Conservation (phyloP, 371 early-diverging fungal genomes). For the Entomophthora muscae region DNA sequence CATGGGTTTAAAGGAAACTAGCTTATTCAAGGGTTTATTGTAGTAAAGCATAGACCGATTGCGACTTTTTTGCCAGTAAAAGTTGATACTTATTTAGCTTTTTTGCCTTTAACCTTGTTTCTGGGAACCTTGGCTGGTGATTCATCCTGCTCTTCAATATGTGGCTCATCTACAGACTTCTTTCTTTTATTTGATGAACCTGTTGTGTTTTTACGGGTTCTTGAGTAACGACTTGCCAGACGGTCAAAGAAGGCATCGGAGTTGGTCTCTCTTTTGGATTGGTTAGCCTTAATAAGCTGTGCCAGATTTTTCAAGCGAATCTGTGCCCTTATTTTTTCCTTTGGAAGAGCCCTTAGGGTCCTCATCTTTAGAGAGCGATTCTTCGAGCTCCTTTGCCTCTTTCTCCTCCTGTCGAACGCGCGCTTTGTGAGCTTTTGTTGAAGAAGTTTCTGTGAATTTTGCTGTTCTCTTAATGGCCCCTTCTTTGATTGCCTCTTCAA, state of each 20-base stretch:
- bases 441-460: constrained; percentile 30
- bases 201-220: not conserved
- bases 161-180: too few relatives aligned
- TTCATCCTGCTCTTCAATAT: too few relatives aligned
- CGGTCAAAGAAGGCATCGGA: not conserved
- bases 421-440: constrained; percentile 22
- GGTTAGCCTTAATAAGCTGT: not conserved
- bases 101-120: too few relatives aligned
- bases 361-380: constrained; percentile 20
- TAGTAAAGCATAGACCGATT: too few relatives aligned
- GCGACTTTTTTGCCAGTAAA: too few relatives aligned
- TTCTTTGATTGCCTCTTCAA: constrained; percentile 40
- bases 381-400: constrained; percentile 31
- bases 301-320: not conserved
- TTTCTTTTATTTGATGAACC: not conserved
- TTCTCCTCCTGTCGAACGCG: constrained; percentile 31
- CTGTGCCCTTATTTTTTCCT: not conserved
- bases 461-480: constrained; percentile 12
- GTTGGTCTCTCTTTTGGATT: not conserved
- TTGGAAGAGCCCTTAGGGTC: not conserved
- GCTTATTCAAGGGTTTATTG: too few relatives aligned
- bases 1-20: too few relatives aligned
- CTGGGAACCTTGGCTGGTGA: too few relatives aligned
- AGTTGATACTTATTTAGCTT: too few relatives aligned
- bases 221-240: constrained; percentile 1